phyloP scores from a whole-genome alignment of 2,329 filamentous ascomycete species.

The Colletotrichum falcatum region DNA sequence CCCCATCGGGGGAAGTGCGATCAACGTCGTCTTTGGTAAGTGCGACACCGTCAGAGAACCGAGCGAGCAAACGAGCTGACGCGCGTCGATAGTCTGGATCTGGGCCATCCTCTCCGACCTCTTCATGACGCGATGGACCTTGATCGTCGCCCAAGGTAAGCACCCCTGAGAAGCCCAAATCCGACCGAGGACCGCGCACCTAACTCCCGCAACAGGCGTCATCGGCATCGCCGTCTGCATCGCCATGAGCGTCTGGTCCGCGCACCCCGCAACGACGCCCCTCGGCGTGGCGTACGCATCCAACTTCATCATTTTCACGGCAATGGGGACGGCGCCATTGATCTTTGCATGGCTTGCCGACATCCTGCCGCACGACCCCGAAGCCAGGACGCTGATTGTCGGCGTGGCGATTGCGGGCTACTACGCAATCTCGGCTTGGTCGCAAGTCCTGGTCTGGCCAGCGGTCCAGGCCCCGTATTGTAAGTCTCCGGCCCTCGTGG shows the following conservation, averaged over 20 bases:
- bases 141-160: slow-evolving; percentile 60
- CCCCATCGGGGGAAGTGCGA: slow-evolving; percentile 35
- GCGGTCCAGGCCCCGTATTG: slow-evolving; percentile 63
- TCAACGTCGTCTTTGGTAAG: slow-evolving; percentile 41
- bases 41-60: neutral
- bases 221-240: slow-evolving; percentile 62
- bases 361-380: slow-evolving; percentile 60
- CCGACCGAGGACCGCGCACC: neutral
- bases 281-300: slow-evolving; percentile 62
- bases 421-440: slow-evolving; percentile 64
- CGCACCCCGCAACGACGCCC: slow-evolving; percentile 55
- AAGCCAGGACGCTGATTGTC: slow-evolving; percentile 61
- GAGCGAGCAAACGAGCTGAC: slow-evolving; percentile 7
- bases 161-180: neutral
- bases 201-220: slow-evolving; percentile 44
- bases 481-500: slow-evolving; percentile 43
- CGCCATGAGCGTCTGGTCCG: slow-evolving; percentile 66
- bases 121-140: slow-evolving; percentile 61
- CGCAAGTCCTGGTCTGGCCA: slow-evolving; percentile 64
- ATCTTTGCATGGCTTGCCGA: slow-evolving; percentile 66
- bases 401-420: slow-evolving; percentile 62
- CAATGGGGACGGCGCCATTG: slow-evolving; percentile 62
- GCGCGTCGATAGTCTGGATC: slow-evolving; percentile 57
- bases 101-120: slow-evolving; percentile 65
- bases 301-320: slow-evolving; percentile 63